Conservation (phyloP, 139 green algal species). For the Coelastrella sp. region DNA sequence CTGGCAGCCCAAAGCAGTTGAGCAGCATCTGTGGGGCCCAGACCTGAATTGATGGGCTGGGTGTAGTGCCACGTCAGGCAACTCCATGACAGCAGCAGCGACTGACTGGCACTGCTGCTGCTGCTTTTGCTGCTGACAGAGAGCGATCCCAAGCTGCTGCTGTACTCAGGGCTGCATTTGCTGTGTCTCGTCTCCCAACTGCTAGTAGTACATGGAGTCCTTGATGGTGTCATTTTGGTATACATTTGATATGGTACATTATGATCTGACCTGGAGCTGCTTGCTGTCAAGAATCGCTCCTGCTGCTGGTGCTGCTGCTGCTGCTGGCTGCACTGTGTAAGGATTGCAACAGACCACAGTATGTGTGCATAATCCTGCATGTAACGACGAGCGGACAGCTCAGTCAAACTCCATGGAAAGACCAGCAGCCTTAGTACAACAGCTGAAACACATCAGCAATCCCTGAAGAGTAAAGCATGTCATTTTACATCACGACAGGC, state of each 20-base stretch:
- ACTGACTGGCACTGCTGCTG: conserved; percentile 11
- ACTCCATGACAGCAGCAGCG: not conserved
- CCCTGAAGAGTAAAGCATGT: no score
- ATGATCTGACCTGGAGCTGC: not conserved
- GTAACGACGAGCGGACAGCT: no score
- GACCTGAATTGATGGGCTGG: not conserved
- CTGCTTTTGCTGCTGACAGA: not conserved
- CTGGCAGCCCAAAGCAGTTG: conserved; percentile 42
- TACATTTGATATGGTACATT: not conserved
- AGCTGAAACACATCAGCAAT: no score
- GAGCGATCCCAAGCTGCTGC: no score
- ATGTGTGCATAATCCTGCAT: conserved; percentile 36
- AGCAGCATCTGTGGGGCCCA: not conserved
- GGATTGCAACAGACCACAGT: conserved; percentile 13
- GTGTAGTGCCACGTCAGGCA: conserved; percentile 11
- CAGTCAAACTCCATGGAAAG: no score
- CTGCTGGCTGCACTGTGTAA: conserved; percentile 25
- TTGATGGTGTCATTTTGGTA: no score
- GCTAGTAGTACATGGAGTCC: no score
- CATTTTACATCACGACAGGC: no score
- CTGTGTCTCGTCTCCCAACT: no score
- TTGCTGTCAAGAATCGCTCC: not conserved
- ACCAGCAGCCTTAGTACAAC: no score
- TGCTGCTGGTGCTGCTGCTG: no score
- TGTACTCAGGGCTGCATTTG: no score